A percentile compares a stretch with the other conserved stretches of the same genome.
These are phyloP conservation scores for Sporothrix curviconia DNA, from an alignment of 2,329 filamentous ascomycete genomes.

Conservation along the genomic window DNA sequence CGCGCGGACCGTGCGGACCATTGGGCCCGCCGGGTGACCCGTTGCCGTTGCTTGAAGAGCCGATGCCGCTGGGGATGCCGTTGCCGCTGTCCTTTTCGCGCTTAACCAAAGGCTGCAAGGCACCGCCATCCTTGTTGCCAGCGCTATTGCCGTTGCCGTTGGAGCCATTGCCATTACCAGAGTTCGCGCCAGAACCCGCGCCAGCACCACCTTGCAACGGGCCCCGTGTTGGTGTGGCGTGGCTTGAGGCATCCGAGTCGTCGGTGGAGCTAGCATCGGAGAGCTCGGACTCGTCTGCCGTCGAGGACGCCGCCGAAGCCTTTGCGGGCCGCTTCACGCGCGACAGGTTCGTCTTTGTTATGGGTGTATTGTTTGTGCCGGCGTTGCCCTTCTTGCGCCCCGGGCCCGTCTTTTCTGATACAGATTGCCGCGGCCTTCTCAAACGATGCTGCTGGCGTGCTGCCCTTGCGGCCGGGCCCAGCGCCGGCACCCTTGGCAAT, in stretches of 20 bases:
- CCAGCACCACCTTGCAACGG: conserved; percentile 20
- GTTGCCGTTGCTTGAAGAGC: background rate
- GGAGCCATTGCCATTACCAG: background rate
- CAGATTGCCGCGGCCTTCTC: conserved; percentile 10
- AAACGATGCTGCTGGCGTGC: conserved; percentile 32
- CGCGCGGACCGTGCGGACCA: background rate
- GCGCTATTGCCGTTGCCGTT: background rate
- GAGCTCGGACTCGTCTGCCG: conserved; percentile 54
- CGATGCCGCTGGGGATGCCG: conserved; percentile 5
- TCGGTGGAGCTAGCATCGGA: conserved; percentile 56
- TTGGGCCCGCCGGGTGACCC: background rate
- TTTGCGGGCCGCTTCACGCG: conserved; percentile 55
- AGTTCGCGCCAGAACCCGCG: conserved; percentile 3
- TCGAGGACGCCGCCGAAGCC: conserved; percentile 53
- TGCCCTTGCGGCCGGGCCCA: conserved; percentile 38
- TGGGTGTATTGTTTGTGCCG: conserved; percentile 22
- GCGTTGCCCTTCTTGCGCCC: conserved; percentile 42
- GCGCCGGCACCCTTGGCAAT: conserved; percentile 38
- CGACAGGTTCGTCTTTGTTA: conserved; percentile 54
- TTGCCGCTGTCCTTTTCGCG: conserved; percentile 10
- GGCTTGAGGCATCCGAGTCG: conserved; percentile 42
- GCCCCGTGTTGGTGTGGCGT: conserved; percentile 31
- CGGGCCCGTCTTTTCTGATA: conserved; percentile 24
- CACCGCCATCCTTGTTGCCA: background rate
- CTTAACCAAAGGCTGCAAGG: conserved; percentile 3